Conservation (phyloP, 805 yeast genomes). For the Pichia thaimueangensis region DNA sequence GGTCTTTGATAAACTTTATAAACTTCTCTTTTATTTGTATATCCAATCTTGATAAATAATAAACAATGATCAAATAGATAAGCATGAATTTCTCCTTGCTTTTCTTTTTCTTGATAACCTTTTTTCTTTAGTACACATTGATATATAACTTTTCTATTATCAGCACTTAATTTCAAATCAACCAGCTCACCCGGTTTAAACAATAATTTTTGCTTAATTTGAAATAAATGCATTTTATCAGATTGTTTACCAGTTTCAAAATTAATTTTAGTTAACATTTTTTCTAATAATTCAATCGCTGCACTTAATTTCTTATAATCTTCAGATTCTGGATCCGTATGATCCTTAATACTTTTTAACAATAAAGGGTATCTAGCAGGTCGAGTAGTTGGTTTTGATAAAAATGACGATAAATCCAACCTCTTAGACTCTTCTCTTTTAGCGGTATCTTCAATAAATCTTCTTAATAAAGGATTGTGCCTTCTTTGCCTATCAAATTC, state of each 20-base stretch:
- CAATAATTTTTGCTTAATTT: conserved; percentile 76
- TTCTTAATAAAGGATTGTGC: conserved; percentile 83
- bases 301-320: conserved; percentile 63
- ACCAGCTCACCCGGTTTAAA: conserved; percentile 78
- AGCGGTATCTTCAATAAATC: conserved; percentile 88
- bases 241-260: conserved; percentile 90
- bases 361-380: conserved; percentile 91
- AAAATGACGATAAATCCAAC: conserved; percentile 85
- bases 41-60: conserved; percentile 76
- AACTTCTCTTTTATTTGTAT: conserved; percentile 84
- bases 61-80: conserved; percentile 86
- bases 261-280: conserved; percentile 71
- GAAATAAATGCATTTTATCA: conserved; percentile 83
- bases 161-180: conserved; percentile 78
- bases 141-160: conserved; percentile 70
- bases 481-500: conserved; percentile 92
- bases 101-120: conserved; percentile 60
- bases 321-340: conserved; percentile 68
- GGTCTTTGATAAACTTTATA: conserved; percentile 88
- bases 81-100: conserved; percentile 74
- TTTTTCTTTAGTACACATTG: conserved; percentile 72
- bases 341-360: conserved; percentile 74
- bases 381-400: conserved; percentile 92
- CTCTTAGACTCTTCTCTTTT: conserved; percentile 79
- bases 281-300: conserved; percentile 70